Base-by-base conservation (phyloP, 208 protist species). In the Angomonas desouzai region DNA sequence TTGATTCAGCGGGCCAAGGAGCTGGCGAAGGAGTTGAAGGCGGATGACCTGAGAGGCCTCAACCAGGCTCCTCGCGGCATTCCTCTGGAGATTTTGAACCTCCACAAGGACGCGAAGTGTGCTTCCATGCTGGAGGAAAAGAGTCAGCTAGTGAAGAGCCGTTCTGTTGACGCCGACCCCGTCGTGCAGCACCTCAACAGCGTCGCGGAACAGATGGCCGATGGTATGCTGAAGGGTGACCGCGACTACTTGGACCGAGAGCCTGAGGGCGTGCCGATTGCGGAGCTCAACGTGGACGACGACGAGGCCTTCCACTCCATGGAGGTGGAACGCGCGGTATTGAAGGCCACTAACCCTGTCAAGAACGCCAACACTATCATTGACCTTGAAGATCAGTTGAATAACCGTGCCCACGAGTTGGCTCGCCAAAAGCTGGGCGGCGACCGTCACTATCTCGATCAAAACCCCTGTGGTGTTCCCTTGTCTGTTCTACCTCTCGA, bases 231-330 rank as follows among this genome's bases (percentile, higher is more conserved):
- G 3, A 65, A 74, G 55, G 71, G 64, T 47, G 83, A 89, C 61
- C 85, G 85, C 55, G 81, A 48, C 29, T 92, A 82, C 64, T 77
- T 94, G n/a, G 69, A 83, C 47, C 67, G 68, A 23, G 81, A 92
- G 28, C 85, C 83, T 25, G 72, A 85, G 32, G 89, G 89, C 30
- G 58, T 94, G 45, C 79, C 80, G 22, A 47, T 91, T 28, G 56
- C 30, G 18, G 49, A 48, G 0, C 74, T 93, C 40, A 70, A 72
- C 16, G 68, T 93, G n/a, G 79, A 90, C 63, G 67, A 55, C n/a
- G 87, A 93, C 53, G 34, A 11, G 43, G 49, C 33, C 22, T 93
- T 93, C 62, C 69, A 83, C 43, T 36, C 66, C 0, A 69, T 86
- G 67, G 82, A 92, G 74, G 76, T 84, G 62, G 68, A 85, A 64